Evolutionary conservation across 495 filamentous ascomycete genomes (phyloP).

Genomic region (Penicillium subrubescens): DNA sequence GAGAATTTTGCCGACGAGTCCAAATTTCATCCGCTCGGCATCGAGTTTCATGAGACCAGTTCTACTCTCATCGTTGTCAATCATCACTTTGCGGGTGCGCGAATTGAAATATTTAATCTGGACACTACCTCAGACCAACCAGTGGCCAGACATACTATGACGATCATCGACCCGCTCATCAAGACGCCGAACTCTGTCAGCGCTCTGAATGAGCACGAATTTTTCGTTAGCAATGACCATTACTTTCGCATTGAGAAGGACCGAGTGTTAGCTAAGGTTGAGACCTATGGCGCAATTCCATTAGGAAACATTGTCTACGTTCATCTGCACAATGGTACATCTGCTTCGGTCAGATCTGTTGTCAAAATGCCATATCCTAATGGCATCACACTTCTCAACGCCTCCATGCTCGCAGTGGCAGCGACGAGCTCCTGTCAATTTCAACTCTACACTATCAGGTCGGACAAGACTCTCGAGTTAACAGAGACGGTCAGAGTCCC

Average conservation of each 20-base stretch:
- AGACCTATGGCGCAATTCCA: neutral
- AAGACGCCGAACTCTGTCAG: neutral
- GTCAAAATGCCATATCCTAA: neutral
- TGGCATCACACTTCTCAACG: neutral
- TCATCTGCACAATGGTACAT: neutral
- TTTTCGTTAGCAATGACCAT: neutral
- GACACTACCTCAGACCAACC: neutral
- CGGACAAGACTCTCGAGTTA: neutral
- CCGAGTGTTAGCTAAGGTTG: neutral
- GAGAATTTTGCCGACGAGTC: constrained; percentile 1
- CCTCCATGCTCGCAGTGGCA: neutral
- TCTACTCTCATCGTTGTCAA: neutral
- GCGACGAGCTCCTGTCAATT: neutral
- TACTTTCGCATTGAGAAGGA: neutral
- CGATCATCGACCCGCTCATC: neutral
- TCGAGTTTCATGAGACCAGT: constrained; percentile 1
- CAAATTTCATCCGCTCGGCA: constrained; percentile 8
- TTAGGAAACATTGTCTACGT: neutral
- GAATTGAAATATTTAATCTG: neutral
- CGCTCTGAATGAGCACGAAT: neutral
- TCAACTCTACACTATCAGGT: neutral
- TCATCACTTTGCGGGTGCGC: constrained; percentile 1
- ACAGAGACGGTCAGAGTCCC: neutral
- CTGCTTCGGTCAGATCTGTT: neutral
- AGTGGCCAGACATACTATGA: neutral